A percentile compares a stretch with the other conserved stretches of the same genome.
Conservation (phyloP, 805 yeast species). For the Starmerella sp. region DNA sequence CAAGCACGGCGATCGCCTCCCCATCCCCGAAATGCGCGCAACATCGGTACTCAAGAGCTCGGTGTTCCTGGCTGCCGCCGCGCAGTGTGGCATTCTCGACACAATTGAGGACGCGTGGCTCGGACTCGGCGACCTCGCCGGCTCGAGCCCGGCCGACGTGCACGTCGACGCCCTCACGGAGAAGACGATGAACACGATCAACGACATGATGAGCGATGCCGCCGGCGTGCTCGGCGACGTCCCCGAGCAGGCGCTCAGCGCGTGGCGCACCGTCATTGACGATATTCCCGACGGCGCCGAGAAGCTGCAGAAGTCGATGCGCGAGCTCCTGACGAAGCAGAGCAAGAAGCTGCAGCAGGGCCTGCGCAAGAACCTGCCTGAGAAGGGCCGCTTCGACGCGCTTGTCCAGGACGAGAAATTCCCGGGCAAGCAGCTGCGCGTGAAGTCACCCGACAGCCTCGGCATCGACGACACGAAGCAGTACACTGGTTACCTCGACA, state of each 20-base stretch:
- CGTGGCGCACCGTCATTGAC: slow-evolving; percentile 26
- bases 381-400: slow-evolving; percentile 8
- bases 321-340: slow-evolving; percentile 11
- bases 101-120: slow-evolving; percentile 14
- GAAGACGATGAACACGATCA: slow-evolving; percentile 12
- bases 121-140: slow-evolving; percentile 2
- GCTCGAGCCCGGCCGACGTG: slow-evolving; percentile 15
- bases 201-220: slow-evolving; percentile 25
- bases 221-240: slow-evolving; percentile 21
- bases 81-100: slow-evolving; percentile 17
- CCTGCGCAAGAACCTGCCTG: slow-evolving; percentile 7
- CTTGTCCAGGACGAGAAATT: slow-evolving; percentile 16
- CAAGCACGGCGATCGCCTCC: not conserved
- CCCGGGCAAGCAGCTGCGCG: slow-evolving; percentile 39
- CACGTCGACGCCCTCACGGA: slow-evolving; percentile 7
- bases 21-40: slow-evolving; percentile 5
- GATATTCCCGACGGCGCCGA: slow-evolving; percentile 25
- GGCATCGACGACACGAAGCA: slow-evolving; percentile 76
- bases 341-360: slow-evolving; percentile 4
- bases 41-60: slow-evolving; percentile 6
- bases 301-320: slow-evolving; percentile 21
- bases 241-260: slow-evolving; percentile 24
- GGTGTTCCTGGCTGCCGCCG: slow-evolving; percentile 16
- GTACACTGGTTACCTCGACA: slow-evolving; percentile 64
- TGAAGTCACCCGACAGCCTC: slow-evolving; percentile 52